Evolutionary conservation across 73 alveolate genomes (phyloP).

Genomic region (Blepharisma japonicum): DNA sequence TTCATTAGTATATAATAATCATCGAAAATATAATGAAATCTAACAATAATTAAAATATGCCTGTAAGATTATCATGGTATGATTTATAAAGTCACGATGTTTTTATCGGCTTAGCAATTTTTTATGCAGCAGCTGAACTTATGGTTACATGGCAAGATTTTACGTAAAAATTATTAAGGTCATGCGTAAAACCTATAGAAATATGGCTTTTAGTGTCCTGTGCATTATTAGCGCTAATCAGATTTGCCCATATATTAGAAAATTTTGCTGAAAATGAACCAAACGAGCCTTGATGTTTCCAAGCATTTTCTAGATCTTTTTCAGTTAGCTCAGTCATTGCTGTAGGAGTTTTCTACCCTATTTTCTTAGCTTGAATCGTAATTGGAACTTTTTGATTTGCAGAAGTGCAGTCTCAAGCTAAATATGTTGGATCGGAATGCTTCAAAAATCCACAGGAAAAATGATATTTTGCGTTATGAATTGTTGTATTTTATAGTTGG

Average conservation of each 20-base stretch:
- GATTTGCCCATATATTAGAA: neutral
- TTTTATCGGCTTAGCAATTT: neutral
- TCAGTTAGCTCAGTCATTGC: neutral
- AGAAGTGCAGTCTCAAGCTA: neutral
- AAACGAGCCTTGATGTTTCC: neutral
- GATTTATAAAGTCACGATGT: constrained; percentile 9
- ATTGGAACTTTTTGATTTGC: constrained; percentile 12
- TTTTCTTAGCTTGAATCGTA: neutral
- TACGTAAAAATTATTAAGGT: neutral
- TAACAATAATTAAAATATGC: no score
- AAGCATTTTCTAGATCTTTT: neutral
- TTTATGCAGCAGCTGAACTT: neutral
- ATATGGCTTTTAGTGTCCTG: neutral
- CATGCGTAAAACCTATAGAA: constrained; percentile 19
- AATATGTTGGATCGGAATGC: neutral
- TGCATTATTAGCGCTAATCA: neutral
- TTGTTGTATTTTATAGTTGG: no score
- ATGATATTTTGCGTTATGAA: neutral
- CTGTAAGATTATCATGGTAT: neutral
- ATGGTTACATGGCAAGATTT: constrained; percentile 1
- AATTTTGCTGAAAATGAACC: neutral
- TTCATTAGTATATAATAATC: no score
- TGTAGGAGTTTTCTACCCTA: constrained; percentile 4
- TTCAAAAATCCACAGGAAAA: neutral
- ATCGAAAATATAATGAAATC: no score